phyloP scores from a whole-genome alignment of 768 basidiomycete genomes.

The Hypsizygus marmoreus region DNA sequence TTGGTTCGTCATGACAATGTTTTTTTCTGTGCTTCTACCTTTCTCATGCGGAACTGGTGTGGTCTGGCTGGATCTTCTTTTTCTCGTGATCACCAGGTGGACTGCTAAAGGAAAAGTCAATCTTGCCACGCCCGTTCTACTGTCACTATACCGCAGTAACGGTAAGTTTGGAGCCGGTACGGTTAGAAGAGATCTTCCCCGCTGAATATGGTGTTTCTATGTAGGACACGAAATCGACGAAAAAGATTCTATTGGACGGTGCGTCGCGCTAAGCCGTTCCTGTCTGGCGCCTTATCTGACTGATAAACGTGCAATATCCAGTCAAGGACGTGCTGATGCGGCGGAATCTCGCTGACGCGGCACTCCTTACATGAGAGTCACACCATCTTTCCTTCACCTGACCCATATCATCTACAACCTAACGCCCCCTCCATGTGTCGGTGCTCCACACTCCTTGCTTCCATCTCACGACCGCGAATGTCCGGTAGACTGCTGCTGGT shows the following conservation, averaged over 20 bases:
- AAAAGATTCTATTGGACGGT: conserved; percentile 51
- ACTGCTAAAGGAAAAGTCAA: conserved; percentile 46
- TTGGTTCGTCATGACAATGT: conserved; percentile 33
- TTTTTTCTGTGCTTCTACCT: neutral
- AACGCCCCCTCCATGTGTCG: neutral
- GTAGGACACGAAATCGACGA: conserved; percentile 61
- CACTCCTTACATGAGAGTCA: conserved; percentile 32
- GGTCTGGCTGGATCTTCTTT: neutral
- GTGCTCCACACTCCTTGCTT: neutral
- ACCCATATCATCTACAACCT: neutral
- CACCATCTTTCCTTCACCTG: neutral
- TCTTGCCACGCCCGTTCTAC: conserved; percentile 53
- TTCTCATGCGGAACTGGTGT: neutral
- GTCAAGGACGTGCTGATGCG: conserved; percentile 52
- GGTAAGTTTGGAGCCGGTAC: conserved; percentile 35
- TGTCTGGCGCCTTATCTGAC: no score
- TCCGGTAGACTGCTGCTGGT: neutral
- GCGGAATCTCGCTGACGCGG: conserved; percentile 40
- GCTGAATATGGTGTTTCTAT: conserved; percentile 8
- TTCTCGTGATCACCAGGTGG: conserved; percentile 35
- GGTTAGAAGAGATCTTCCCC: neutral
- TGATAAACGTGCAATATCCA: conserved; percentile 18
- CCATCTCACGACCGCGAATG: neutral
- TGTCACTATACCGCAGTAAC: conserved; percentile 71
- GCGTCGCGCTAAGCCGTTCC: no score